Conservation (phyloP, 2,329 filamentous ascomycete species). For the Fusarium nodosum region DNA sequence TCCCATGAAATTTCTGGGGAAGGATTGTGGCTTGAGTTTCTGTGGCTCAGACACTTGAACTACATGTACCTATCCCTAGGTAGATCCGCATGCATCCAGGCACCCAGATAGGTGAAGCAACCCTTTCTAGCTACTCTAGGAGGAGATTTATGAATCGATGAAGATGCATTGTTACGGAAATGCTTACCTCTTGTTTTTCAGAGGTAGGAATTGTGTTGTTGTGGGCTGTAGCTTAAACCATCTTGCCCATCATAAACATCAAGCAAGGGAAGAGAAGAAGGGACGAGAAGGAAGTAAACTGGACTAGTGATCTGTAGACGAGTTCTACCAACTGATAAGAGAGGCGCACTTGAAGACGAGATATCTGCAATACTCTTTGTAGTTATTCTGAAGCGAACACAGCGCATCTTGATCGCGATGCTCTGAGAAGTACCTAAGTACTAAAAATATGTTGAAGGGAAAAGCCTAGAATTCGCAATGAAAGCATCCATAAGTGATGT, state of each 20-base stretch:
- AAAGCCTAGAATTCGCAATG: neutral
- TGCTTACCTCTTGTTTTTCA: neutral
- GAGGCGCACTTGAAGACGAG: neutral
- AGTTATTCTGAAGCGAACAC: neutral
- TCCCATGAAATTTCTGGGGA: slow-evolving; percentile 38
- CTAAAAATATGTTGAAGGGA: neutral
- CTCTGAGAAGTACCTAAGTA: neutral
- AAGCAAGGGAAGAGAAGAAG: neutral
- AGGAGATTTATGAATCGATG: neutral
- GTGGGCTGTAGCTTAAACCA: neutral
- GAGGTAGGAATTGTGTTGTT: too few relatives aligned
- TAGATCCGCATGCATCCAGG: neutral
- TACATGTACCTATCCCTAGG: slow-evolving; percentile 3
- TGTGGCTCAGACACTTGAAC: slow-evolving; percentile 33
- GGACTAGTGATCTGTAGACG: neutral
- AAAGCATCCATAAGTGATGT: too few relatives aligned
- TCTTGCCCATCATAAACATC: neutral
- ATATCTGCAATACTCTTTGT: neutral
- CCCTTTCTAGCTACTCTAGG: neutral
- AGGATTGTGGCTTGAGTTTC: slow-evolving; percentile 23
- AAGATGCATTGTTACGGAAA: neutral
- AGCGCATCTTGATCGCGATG: neutral
- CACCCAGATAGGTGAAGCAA: neutral
- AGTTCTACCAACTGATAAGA: neutral
- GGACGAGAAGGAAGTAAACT: neutral